Base-by-base conservation (phyloP, 345 rosid genomes). In the Triadica sebifera region DNA sequence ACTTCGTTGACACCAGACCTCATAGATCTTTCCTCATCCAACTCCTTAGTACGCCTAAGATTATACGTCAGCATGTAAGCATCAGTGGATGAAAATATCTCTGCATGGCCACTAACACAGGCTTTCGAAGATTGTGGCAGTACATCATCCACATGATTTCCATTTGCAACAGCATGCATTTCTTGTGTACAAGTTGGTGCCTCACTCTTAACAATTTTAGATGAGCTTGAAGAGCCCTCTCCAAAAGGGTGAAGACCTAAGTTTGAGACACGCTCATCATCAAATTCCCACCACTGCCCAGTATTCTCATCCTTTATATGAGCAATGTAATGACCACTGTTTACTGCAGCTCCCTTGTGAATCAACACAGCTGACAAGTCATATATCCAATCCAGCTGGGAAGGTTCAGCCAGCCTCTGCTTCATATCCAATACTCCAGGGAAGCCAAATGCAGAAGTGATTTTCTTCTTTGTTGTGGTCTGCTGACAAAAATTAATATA, bases 201-300 rank as follows among this genome's bases (percentile, higher is more conserved):
- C 67, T 87, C 85, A 4, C 74, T 75, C 46, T 38, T 75, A 72
- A 51, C 47, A 70, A 70, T 76, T 77, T 80, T 86, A 63, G 80
- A 53, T 65, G 67, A 81, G 69, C 84, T 77, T 76, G 93, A 87
- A 65, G 88, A 84, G 37, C 84, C 91, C 82, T 90, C 98, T 63
- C 90, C 88, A 78, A 93, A 95, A 13, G 99, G 99, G 67, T 79
- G 88, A 83, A 75, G 60, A 79, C 98, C 98, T 72, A 95, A 84
- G 76, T 88, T 89, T 66, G 97, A 90, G 76, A 95, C 99, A 78
- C 76, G 84, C 81, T 95, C 98, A 73, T 93, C 99, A 79, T 95
- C 99, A 85, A 95, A 95, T 79, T 89, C 87, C 97, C 99, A 95
- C 99, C 99, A 95, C 74, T 84, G 85, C 72, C 91, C 97, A 56